phyloP scores from a whole-genome alignment of 257 asterid species.

The Gentiana dahurica region DNA sequence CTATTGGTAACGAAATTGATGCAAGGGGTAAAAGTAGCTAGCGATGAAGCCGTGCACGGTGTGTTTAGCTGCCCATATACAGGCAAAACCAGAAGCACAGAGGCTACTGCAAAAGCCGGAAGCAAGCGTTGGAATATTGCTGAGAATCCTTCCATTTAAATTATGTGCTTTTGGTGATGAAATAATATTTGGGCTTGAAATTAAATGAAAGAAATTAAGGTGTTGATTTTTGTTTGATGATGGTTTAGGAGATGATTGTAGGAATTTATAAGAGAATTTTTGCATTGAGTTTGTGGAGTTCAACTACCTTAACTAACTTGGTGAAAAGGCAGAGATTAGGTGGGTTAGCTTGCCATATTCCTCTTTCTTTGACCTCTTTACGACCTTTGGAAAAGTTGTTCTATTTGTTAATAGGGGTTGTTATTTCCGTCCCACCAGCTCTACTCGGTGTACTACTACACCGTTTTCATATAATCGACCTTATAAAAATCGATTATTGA shows the following conservation, averaged over 20 bases:
- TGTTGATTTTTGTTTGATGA: constrained; percentile 4
- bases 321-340: constrained; percentile 3
- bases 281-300: constrained; percentile 26
- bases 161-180: neutral
- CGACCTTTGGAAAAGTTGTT: neutral
- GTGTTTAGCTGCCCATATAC: constrained; percentile 19
- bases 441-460: too few species aligned
- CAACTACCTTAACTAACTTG: constrained; percentile 53
- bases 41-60: constrained; percentile 55
- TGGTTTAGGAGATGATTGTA: neutral
- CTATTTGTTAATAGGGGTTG: neutral
- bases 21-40: constrained; percentile 58
- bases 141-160: constrained; percentile 5
- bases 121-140: constrained; percentile 1
- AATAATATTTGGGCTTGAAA: neutral
- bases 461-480: too few species aligned
- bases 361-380: too few species aligned
- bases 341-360: constrained; percentile 9
- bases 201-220: neutral
- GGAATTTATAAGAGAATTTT: constrained; percentile 22
- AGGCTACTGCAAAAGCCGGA: constrained; percentile 10
- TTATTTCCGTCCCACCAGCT: too few species aligned
- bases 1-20: constrained; percentile 35
- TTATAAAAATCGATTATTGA: too few species aligned
- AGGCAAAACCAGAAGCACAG: constrained; percentile 11